A percentile compares a stretch with the other conserved stretches of the same genome.
Evolutionary conservation across 345 rosid genomes (phyloP).

Genomic region (Arabidopsis arenosa): DNA sequence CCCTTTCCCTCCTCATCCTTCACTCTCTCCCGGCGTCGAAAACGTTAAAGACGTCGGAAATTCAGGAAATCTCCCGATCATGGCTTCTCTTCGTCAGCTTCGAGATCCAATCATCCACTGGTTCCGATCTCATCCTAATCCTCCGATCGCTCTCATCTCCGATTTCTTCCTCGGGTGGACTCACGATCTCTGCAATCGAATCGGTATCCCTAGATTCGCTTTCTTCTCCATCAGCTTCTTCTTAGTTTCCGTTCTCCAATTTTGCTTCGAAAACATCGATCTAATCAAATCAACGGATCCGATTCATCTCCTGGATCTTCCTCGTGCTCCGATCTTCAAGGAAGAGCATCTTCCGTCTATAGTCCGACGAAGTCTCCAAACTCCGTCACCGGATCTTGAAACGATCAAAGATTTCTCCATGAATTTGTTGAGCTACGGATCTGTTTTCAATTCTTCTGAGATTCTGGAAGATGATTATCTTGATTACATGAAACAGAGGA

Average conservation of each 20-base stretch:
- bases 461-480: conserved; percentile 53
- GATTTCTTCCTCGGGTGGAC: conserved; percentile 92
- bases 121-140: conserved; percentile 61
- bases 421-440: conserved; percentile 52
- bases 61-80: conserved; percentile 51
- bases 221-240: conserved; percentile 54
- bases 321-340: conserved; percentile 54
- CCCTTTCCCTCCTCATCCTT: conserved; percentile 68
- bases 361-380: conserved; percentile 38
- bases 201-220: conserved; percentile 51
- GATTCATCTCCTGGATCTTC: conserved; percentile 53
- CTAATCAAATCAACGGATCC: conserved; percentile 30
- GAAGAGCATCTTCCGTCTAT: conserved; percentile 55
- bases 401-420: conserved; percentile 43
- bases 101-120: conserved; percentile 53
- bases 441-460: conserved; percentile 52
- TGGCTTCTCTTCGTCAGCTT: conserved; percentile 52
- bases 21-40: conserved; percentile 65
- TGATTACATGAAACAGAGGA: conserved; percentile 42
- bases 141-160: conserved; percentile 69
- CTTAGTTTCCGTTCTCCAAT: conserved; percentile 36
- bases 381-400: conserved; percentile 43
- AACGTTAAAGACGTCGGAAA: conserved; percentile 61
- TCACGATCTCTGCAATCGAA: conserved; percentile 37
- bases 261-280: conserved; percentile 45